A percentile compares a stretch with the other conserved stretches of the same genome.
Evolutionary conservation across 176 grass and related monocot genomes (phyloP).

Genomic region (Avena eriantha): DNA sequence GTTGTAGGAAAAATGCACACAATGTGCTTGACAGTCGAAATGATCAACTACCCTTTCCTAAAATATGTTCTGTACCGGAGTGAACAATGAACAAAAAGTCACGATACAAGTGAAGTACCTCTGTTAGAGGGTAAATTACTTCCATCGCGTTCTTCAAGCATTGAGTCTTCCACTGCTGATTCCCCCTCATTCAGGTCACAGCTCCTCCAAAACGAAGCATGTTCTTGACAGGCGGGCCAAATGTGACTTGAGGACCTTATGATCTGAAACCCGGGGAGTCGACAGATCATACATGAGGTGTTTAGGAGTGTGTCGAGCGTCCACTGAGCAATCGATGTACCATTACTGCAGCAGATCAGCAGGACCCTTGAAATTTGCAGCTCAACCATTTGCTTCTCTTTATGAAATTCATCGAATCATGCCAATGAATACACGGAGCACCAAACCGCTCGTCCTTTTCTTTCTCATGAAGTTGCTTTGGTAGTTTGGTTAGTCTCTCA

Average conservation of each 20-base stretch:
- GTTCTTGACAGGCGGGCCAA: conserved; percentile 10
- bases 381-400: conserved; percentile 33
- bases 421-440: conserved; percentile 9
- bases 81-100: conserved; percentile 39
- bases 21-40: conserved; percentile 39
- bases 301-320: conserved; percentile 29
- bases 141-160: conserved; percentile 13
- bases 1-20: conserved; percentile 34
- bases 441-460: conserved; percentile 37
- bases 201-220: conserved; percentile 20
- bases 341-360: conserved; percentile 27
- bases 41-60: conserved; percentile 40
- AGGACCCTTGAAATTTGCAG: conserved; percentile 18
- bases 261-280: conserved; percentile 14
- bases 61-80: conserved; percentile 21
- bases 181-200: conserved; percentile 42
- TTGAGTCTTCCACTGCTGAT: conserved; percentile 7
- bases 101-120: conserved; percentile 54
- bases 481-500: conserved; percentile 22
- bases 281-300: conserved; percentile 14
- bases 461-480: conserved; percentile 38
- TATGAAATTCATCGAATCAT: background rate
- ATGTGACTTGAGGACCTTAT: conserved; percentile 6
- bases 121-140: conserved; percentile 52
- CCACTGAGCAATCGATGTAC: conserved; percentile 30